Percentiles rank a stretch among this genome's conserved stretches.
phyloP scores from a whole-genome alignment of 192 early-diverging fungal genomes.

The Haplosporangium gracile region DNA sequence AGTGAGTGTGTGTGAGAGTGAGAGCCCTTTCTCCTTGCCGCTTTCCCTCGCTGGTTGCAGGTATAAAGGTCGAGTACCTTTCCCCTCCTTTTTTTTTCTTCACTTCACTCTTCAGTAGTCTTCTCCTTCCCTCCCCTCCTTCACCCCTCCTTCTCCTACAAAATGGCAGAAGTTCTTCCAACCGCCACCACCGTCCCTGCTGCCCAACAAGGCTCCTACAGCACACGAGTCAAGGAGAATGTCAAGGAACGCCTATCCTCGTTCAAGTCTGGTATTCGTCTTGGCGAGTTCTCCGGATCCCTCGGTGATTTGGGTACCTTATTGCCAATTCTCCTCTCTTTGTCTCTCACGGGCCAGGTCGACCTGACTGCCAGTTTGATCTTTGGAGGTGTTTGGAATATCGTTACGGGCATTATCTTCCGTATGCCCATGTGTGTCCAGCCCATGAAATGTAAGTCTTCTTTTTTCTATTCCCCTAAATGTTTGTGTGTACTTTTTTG shows the following conservation, averaged over 20 bases:
- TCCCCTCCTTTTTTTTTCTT: not conserved
- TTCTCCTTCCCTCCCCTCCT: not conserved
- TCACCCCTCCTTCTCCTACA: not conserved
- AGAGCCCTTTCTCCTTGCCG: not conserved
- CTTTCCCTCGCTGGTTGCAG: not conserved
- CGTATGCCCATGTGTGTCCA: constrained; percentile 92
- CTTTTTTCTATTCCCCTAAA: not conserved
- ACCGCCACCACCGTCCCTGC: not conserved
- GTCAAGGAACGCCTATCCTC: constrained; percentile 25
- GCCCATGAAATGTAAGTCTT: constrained; percentile 86
- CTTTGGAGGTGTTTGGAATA: constrained; percentile 93
- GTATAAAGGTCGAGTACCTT: not conserved
- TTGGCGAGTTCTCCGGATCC: constrained; percentile 67
- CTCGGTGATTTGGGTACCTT: constrained; percentile 86
- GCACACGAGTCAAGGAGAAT: constrained; percentile 26
- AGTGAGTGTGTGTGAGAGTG: not conserved
- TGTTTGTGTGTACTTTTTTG: not conserved
- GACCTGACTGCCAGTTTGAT: constrained; percentile 83
- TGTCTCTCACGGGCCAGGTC: constrained; percentile 79
- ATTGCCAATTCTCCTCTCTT: constrained; percentile 88
- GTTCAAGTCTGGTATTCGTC: constrained; percentile 29
- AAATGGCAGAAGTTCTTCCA: constrained; percentile 36
- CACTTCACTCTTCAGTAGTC: not conserved
- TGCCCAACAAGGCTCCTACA: not conserved
- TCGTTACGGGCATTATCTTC: constrained; percentile 81